Base-by-base conservation (phyloP, 139 green algal genomes). In the Edaphochlamys debaryana region DNA sequence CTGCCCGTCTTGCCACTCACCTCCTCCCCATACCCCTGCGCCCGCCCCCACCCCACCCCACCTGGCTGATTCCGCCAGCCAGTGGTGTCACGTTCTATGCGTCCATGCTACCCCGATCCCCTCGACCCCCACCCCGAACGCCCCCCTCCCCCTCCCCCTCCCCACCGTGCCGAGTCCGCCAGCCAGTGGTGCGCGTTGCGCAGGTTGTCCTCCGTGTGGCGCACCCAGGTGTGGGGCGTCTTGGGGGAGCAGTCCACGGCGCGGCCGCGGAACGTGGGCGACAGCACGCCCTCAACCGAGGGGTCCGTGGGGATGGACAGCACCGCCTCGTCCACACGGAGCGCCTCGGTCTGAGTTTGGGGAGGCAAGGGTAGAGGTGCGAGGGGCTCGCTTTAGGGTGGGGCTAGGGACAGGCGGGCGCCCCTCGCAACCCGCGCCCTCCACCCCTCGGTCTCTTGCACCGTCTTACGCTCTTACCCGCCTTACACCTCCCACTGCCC, bases 181-280 rank as follows among this genome's bases (percentile, higher is more conserved):
- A 88, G 67, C 87, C 78, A 86, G 48, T 88, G 77, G n/a, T 79
- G 70, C 7, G 87, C 77, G 41, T 68, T 63, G 27, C 75, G 67
- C 32, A 90, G 67, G 82, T 90, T 90, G 50, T 90, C 82, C 71
- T 87, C 81, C 30, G 87, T 86, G 69, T 32, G 38, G 41, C 68
- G 75, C 30, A 81, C 87, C 87, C 87, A 90, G 25, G 82, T 84
- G 77, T 88, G 82, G 9, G 87, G 87, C 37, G 87, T 88, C 78
- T 88, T 88, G 36, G 79, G 42, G 7, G 60, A 42, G 58, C 37
- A 62, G 56, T 87, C 81, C 25, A 4, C 22, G 22, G 40, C 45
- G 36, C 17, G 36, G 60, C 60, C 62, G 58, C 77, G 76, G 62
- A 87, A 75, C 30, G 38, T 69, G 36, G 62, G 38, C 9, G 27